These are phyloP conservation scores for Blastocystis sp. DNA, from an alignment of 352 stramenopile genomes.

Conservation along the genomic window DNA sequence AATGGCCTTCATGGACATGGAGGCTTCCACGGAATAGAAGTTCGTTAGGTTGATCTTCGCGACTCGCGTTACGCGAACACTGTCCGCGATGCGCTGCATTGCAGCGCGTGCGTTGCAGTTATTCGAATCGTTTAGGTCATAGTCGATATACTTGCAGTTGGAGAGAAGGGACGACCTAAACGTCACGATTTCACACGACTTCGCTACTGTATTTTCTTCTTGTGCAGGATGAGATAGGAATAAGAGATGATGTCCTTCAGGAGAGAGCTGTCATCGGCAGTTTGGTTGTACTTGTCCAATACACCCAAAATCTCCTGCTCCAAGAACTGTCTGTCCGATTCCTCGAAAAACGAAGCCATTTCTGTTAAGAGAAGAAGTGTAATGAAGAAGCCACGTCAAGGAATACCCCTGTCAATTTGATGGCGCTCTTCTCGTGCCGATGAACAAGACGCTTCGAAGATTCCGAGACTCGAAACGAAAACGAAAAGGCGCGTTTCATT, in stretches of 20 bases:
- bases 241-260: conserved; percentile 35
- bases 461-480: no score
- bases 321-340: neutral
- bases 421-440: no score
- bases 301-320: neutral
- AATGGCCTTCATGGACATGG: neutral
- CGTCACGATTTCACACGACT: neutral
- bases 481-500: neutral
- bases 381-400: neutral
- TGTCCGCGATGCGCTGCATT: neutral
- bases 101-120: neutral
- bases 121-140: neutral
- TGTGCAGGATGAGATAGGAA: conserved; percentile 24
- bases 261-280: neutral
- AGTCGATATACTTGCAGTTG: neutral
- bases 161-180: conserved; percentile 17
- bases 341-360: conserved; percentile 43
- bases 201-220: conserved; percentile 6
- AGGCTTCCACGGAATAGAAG: conserved; percentile 37
- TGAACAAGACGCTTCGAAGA: no score
- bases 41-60: conserved; percentile 2
- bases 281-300: neutral
- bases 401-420: no score
- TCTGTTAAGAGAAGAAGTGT: conserved; percentile 8
- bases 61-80: conserved; percentile 1